Conservation (phyloP, 768 basidiomycete species). For the Austroboletus festivus region DNA sequence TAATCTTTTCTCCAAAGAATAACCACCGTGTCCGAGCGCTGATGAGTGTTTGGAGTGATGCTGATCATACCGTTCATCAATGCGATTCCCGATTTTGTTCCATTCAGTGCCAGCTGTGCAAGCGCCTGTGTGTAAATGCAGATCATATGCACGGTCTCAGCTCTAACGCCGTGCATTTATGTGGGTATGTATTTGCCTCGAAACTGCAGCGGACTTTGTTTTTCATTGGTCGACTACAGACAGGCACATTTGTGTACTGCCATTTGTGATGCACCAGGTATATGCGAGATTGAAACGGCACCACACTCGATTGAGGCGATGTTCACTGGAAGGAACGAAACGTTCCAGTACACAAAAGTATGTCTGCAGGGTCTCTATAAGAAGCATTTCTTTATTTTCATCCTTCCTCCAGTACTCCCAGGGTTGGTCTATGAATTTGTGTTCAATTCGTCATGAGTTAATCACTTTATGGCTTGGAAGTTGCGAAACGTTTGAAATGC, state of each 20-base stretch:
- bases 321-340: slow-evolving; percentile 57
- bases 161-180: slow-evolving; percentile 44
- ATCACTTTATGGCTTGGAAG: slow-evolving; percentile 25
- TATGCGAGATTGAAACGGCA: slow-evolving; percentile 57
- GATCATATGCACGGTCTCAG: slow-evolving; percentile 55
- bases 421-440: slow-evolving; percentile 31
- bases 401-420: slow-evolving; percentile 46
- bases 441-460: background rate
- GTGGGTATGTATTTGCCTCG: slow-evolving; percentile 41
- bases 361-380: background rate
- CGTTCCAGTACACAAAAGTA: slow-evolving; percentile 65
- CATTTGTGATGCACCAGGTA: slow-evolving; percentile 43
- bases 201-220: background rate
- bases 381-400: too few relatives aligned
- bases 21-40: background rate
- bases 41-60: slow-evolving; percentile 34
- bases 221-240: slow-evolving; percentile 28
- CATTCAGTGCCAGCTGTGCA: slow-evolving; percentile 52
- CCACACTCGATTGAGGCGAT: slow-evolving; percentile 62
- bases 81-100: slow-evolving; percentile 57
- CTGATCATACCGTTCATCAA: slow-evolving; percentile 42
- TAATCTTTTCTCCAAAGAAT: slow-evolving; percentile 7
- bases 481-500: slow-evolving; percentile 49
- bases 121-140: slow-evolving; percentile 45
- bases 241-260: slow-evolving; percentile 50